Conservation (phyloP, 75 land plant genomes). For the Ceratopteris richardii region DNA sequence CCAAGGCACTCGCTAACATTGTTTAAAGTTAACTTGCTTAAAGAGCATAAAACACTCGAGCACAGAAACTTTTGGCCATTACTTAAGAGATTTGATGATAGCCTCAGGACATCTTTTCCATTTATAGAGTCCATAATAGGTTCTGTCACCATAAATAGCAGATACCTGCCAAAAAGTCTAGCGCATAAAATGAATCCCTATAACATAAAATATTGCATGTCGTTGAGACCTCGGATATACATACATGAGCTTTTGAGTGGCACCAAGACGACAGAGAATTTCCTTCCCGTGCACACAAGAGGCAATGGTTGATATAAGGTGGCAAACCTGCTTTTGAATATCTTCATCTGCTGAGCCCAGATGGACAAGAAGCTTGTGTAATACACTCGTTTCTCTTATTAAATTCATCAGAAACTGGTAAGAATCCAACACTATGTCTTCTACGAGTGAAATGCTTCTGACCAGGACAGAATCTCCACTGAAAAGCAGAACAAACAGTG, state of each 20-base stretch:
- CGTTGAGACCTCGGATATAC: not conserved
- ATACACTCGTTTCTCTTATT: not conserved
- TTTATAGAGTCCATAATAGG: not conserved
- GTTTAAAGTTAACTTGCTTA: not conserved
- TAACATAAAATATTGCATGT: not conserved
- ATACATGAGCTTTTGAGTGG: conserved; percentile 5
- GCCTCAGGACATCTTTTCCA: not conserved
- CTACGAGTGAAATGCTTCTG: too few species aligned
- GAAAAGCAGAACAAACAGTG: too few species aligned
- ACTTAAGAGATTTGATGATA: not conserved
- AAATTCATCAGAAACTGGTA: not conserved
- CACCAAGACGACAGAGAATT: not conserved
- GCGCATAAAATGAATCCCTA: not conserved
- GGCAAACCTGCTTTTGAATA: not conserved
- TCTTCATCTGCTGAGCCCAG: not conserved
- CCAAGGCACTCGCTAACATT: not conserved
- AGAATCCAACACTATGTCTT: too few species aligned
- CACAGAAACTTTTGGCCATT: not conserved
- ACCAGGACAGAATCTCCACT: too few species aligned
- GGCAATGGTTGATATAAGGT: not conserved
- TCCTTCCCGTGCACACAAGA: not conserved
- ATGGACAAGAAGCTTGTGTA: too few species aligned
- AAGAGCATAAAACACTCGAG: not conserved
- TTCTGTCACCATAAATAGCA: conserved; percentile 1
- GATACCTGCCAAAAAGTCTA: not conserved